A percentile compares a stretch with the other conserved stretches of the same genome.
Conservation (phyloP, 2,329 filamentous ascomycete genomes). For the Pseudogymnoascus sp. region DNA sequence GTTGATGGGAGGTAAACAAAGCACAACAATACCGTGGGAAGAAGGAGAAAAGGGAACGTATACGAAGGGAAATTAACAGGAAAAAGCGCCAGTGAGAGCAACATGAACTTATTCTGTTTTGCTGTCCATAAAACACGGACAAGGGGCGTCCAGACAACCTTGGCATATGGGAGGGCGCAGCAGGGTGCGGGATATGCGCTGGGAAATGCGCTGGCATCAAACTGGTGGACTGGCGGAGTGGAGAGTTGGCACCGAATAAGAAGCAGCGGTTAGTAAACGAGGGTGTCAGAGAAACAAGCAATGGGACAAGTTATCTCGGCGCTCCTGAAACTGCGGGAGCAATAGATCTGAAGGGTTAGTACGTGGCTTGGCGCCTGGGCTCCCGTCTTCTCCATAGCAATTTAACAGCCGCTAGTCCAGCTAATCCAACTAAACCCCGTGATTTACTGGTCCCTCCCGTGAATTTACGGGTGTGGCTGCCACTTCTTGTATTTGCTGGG, state of each 20-base stretch:
- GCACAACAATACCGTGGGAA: background rate
- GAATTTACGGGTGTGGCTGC: background rate
- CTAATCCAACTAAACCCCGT: background rate
- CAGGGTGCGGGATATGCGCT: background rate
- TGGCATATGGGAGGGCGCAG: background rate
- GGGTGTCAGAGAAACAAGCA: constrained; percentile 1
- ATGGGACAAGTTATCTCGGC: background rate
- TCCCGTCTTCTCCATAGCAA: background rate
- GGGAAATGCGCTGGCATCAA: background rate
- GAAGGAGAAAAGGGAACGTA: background rate
- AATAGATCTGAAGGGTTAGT: constrained; percentile 1
- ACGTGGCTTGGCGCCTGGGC: background rate
- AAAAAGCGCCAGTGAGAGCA: background rate
- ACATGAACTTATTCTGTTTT: background rate
- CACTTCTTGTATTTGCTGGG: background rate
- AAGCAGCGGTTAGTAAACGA: background rate
- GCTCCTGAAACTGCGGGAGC: background rate
- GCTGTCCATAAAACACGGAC: background rate
- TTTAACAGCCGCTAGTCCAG: background rate
- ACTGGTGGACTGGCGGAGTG: background rate
- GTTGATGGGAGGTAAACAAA: background rate
- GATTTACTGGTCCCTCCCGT: background rate
- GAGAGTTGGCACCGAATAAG: background rate
- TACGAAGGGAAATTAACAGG: constrained; percentile 1
- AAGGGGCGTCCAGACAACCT: background rate